Percentiles rank a stretch among this genome's conserved stretches.
phyloP scores from a whole-genome alignment of 768 basidiomycete species.

The Lentinula aciculospora region DNA sequence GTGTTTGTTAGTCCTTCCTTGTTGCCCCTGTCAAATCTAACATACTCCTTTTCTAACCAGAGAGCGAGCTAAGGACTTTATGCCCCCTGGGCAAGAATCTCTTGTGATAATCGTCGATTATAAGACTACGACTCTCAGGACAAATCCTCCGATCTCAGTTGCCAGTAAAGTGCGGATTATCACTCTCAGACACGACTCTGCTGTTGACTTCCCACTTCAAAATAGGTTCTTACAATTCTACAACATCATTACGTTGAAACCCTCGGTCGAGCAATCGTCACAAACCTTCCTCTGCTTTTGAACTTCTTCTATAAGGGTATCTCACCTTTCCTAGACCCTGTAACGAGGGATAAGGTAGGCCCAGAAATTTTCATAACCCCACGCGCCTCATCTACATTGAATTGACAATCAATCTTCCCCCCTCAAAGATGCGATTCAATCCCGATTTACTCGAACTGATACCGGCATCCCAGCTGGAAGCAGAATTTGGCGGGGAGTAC shows the following conservation, averaged over 20 bases:
- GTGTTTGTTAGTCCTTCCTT: slow-evolving; percentile 58
- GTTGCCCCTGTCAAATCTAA: background rate
- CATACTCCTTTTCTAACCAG: slow-evolving; percentile 26
- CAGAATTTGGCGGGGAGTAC: slow-evolving; percentile 77
- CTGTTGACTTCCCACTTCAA: background rate
- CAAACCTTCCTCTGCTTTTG: slow-evolving; percentile 72
- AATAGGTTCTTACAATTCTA: slow-evolving; percentile 65
- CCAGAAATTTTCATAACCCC: background rate
- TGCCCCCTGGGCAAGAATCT: slow-evolving; percentile 81
- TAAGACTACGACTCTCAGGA: slow-evolving; percentile 72
- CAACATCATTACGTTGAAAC: slow-evolving; percentile 90
- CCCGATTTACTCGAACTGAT: slow-evolving; percentile 75
- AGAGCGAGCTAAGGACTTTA: slow-evolving; percentile 85
- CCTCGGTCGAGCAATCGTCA: slow-evolving; percentile 77
- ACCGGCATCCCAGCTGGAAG: slow-evolving; percentile 69
- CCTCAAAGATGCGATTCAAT: slow-evolving; percentile 77
- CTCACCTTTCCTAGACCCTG: slow-evolving; percentile 80
- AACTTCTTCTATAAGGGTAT: slow-evolving; percentile 82
- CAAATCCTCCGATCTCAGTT: slow-evolving; percentile 78
- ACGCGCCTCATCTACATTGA: background rate
- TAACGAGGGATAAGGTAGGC: slow-evolving; percentile 80
- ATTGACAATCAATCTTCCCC: background rate
- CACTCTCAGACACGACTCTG: background rate
- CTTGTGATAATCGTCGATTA: slow-evolving; percentile 85
- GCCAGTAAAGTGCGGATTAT: slow-evolving; percentile 55